phyloP scores from a whole-genome alignment of 2,329 filamentous ascomycete species.

The Mariannaea sp. region DNA sequence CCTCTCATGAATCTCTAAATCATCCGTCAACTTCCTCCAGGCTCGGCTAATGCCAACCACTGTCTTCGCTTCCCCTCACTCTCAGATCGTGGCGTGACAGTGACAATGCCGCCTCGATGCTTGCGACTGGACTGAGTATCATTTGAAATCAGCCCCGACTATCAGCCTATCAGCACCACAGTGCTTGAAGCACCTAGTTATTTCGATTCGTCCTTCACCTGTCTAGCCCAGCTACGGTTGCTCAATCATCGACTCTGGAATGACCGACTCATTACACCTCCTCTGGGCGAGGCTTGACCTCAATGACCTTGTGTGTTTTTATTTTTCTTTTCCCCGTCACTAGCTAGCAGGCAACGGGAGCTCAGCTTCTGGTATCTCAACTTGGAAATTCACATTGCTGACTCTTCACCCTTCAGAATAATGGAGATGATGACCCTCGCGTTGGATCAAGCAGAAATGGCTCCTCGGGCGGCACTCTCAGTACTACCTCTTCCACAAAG shows the following conservation, averaged over 20 bases:
- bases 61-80: background rate
- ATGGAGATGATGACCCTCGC: slow-evolving; percentile 39
- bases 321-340: too few species aligned
- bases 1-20: background rate
- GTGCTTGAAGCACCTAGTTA: background rate
- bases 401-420: slow-evolving; percentile 6
- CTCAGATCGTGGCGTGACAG: background rate
- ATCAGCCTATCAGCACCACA: background rate
- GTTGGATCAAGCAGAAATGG: slow-evolving; percentile 44
- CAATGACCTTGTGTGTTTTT: slow-evolving; percentile 18
- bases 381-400: background rate
- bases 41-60: background rate
- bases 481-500: slow-evolving; percentile 40
- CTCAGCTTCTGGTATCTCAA: background rate
- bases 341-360: background rate
- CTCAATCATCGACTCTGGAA: too few species aligned
- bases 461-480: slow-evolving; percentile 43
- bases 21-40: background rate
- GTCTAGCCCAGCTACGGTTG: too few species aligned
- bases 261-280: slow-evolving; percentile 20
- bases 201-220: too few species aligned
- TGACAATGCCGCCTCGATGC: background rate
- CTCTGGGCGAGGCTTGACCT: slow-evolving; percentile 26
- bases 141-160: background rate
- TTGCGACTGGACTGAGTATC: background rate